Evolutionary conservation across 164 flowering plant genomes (phyloP), one percentile per base, ranked within the genome.

Genomic region (Sedum album): DNA sequence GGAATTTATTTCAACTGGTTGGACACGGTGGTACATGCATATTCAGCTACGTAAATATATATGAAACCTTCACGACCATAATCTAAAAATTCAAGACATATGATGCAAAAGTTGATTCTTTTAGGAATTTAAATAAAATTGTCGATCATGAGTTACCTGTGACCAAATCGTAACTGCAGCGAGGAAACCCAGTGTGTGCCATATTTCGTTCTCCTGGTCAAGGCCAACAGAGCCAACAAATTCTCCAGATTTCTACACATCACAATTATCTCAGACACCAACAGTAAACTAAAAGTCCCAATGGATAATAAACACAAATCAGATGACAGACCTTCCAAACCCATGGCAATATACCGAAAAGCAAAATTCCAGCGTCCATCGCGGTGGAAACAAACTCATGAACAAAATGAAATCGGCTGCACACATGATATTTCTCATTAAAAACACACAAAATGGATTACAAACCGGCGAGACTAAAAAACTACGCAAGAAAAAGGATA

Each of bases 151-250:
- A 18, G 25, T 20, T 70, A 93, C 98, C 97, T 92, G 98, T 64
- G 99, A 95, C 98, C 97, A 92, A 71, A 89, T 75, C 88, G 84
- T 81, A 51, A 92, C 83, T 70, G 89, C 97, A 53, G 87, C 94
- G 70, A 95, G 80, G 72, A 95, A 95, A 23, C 87, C 77, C 71
- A 91, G 88, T 17, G 96, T 95, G 73, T 95, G 99, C 10, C 79
- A 57, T 71, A 90, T 90, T 71, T 95, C 99, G 79, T 87, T 88
- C 39, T 90, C 97, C 7, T 83, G 80, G 76, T 85, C 77, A 15
- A 92, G 78, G 61, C 97, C 97, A 69, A 71, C 70, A 38, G 71
- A 66, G 41, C 77, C 65, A 75, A 88, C 68, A 81, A 88, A 77
- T 4, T 81, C 86, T 67, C 82, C 96, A 35, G 97, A 81, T 79